A percentile compares a stretch with the other conserved stretches of the same genome.
These are phyloP conservation scores for Penicillium ochrochloron DNA, from an alignment of 495 filamentous ascomycete species.

Conservation along the genomic window DNA sequence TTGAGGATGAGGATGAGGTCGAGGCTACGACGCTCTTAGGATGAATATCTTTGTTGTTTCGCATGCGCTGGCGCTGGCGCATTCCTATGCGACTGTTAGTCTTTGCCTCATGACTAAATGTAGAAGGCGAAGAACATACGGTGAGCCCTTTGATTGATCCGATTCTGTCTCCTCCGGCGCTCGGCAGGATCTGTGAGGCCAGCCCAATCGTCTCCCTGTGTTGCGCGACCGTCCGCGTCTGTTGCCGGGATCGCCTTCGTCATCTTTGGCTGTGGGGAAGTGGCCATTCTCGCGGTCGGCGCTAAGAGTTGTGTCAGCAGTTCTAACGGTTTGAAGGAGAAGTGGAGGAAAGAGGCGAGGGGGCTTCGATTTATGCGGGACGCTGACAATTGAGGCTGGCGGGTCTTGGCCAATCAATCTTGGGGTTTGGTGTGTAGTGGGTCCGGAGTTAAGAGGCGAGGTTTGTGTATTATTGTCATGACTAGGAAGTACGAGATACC, in stretches of 20 bases:
- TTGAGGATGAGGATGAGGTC: not conserved
- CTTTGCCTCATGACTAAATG: not conserved
- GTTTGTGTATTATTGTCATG: constrained; percentile 10
- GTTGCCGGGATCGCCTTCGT: constrained; percentile 16
- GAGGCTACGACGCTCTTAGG: constrained; percentile 22
- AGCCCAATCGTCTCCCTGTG: constrained; percentile 42
- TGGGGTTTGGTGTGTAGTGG: not conserved
- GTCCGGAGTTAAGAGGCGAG: constrained; percentile 13
- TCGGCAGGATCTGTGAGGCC: constrained; percentile 44
- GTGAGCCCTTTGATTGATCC: constrained; percentile 49
- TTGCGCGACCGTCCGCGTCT: not conserved
- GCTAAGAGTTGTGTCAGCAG: constrained; percentile 13
- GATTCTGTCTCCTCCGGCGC: constrained; percentile 47
- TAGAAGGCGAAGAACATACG: constrained; percentile 26
- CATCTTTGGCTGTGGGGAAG: constrained; percentile 12
- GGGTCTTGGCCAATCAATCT: constrained; percentile 10
- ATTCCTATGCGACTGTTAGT: not conserved
- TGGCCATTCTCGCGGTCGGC: constrained; percentile 17
- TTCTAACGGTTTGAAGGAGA: not conserved
- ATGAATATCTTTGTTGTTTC: constrained; percentile 20
- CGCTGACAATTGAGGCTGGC: not conserved
- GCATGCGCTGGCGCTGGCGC: constrained; percentile 20
- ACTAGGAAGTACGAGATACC: not conserved
- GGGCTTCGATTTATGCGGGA: constrained; percentile 14
- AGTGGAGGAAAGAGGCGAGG: not conserved